Conservation (phyloP, 2,329 filamentous ascomycete species). For the Xylariaceae sp. region DNA sequence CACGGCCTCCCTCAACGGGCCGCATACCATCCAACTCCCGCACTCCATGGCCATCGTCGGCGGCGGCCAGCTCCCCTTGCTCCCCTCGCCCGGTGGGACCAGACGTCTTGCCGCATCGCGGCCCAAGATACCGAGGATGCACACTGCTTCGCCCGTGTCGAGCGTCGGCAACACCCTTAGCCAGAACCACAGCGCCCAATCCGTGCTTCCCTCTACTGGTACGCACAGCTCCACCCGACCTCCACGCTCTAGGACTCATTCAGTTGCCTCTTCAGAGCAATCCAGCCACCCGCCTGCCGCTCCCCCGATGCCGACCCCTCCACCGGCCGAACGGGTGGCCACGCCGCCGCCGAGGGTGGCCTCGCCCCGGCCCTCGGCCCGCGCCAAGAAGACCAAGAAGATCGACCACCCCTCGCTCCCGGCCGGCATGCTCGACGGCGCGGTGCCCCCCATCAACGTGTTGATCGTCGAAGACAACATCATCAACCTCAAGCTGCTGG, state of each 20-base stretch:
- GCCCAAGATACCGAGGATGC: slow-evolving; percentile 53
- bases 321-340: slow-evolving; percentile 49
- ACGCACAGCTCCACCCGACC: slow-evolving; percentile 33
- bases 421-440: slow-evolving; percentile 65
- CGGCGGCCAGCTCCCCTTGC: slow-evolving; percentile 69
- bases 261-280: slow-evolving; percentile 48
- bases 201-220: slow-evolving; percentile 27
- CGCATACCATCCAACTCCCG: slow-evolving; percentile 27
- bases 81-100: slow-evolving; percentile 74
- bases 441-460: slow-evolving; percentile 92
- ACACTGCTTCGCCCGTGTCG: slow-evolving; percentile 65
- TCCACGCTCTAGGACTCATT: slow-evolving; percentile 50
- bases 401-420: slow-evolving; percentile 39
- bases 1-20: slow-evolving; percentile 16
- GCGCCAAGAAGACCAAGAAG: slow-evolving; percentile 43
- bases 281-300: slow-evolving; percentile 37
- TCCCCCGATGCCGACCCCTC: slow-evolving; percentile 41
- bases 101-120: slow-evolving; percentile 34
- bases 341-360: slow-evolving; percentile 40
- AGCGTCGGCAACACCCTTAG: slow-evolving; percentile 45
- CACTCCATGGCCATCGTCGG: slow-evolving; percentile 74
- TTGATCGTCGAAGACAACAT: slow-evolving; percentile 98
- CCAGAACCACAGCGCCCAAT: slow-evolving; percentile 32
- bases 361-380: slow-evolving; percentile 41
- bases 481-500: slow-evolving; percentile 88